These are phyloP conservation scores for Diaporthe sp. DNA, from an alignment of 2,329 filamentous ascomycete species.

Conservation along the genomic window DNA sequence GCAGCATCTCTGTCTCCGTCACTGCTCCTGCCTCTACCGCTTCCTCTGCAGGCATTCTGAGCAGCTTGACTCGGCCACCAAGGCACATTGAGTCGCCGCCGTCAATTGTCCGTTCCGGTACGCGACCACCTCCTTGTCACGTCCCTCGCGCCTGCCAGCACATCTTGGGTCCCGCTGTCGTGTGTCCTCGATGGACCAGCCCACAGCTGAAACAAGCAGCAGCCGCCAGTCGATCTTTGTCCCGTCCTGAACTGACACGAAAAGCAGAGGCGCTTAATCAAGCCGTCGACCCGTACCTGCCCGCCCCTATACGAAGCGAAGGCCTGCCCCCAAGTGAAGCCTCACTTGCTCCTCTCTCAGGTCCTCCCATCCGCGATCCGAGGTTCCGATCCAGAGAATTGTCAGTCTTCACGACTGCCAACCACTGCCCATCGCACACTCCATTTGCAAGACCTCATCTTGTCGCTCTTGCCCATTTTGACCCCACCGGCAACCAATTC, in stretches of 20 bases:
- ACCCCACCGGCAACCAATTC: conserved; percentile 22
- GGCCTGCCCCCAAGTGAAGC: conserved; percentile 9
- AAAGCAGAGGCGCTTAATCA: conserved; percentile 2
- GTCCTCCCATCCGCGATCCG: not conserved
- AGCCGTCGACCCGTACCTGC: conserved; percentile 17
- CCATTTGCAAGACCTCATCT: conserved; percentile 5
- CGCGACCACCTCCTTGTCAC: conserved; percentile 7
- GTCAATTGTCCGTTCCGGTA: conserved; percentile 4
- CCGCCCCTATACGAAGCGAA: not conserved
- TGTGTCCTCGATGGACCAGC: not conserved
- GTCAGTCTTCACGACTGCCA: not conserved
- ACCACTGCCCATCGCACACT: not conserved
- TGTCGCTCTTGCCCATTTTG: conserved; percentile 9
- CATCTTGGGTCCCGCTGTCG: not conserved
- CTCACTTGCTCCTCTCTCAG: not conserved
- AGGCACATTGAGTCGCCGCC: not conserved
- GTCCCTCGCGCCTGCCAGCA: conserved; percentile 9
- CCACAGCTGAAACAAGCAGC: conserved; percentile 22
- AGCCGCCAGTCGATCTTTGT: conserved; percentile 23
- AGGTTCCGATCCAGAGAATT: not conserved
- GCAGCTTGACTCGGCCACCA: conserved; percentile 4
- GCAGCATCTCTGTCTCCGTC: conserved; percentile 13
- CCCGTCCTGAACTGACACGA: conserved; percentile 26
- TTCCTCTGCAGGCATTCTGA: conserved; percentile 11
- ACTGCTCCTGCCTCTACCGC: not conserved